Conservation (phyloP, 2,329 filamentous ascomycete species). For the Fusarium penzigii region DNA sequence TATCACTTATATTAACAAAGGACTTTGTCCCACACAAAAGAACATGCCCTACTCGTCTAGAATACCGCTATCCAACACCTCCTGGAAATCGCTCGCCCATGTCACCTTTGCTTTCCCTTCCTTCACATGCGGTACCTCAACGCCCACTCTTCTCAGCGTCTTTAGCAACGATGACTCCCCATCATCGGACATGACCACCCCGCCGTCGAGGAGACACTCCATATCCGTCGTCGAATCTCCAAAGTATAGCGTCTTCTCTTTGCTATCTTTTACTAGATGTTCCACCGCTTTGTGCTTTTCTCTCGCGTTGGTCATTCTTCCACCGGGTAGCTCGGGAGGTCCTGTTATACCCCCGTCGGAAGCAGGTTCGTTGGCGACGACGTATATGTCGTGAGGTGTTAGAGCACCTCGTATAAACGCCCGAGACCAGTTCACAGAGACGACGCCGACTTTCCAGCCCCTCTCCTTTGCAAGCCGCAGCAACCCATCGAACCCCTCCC, state of each 20-base stretch:
- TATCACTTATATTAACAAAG: not conserved
- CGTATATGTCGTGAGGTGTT: constrained; percentile 30
- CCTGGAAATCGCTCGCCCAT: constrained; percentile 47
- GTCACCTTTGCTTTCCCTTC: constrained; percentile 27
- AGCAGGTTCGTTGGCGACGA: constrained; percentile 48
- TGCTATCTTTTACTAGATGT: constrained; percentile 25
- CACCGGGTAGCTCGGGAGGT: constrained; percentile 31
- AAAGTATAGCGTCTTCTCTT: constrained; percentile 48
- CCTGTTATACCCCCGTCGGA: constrained; percentile 44
- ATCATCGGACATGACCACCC: constrained; percentile 48
- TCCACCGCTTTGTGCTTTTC: constrained; percentile 49
- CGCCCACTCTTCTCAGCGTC: constrained; percentile 40
- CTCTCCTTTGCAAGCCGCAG: constrained; percentile 26
- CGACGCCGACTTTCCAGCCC: constrained; percentile 43
- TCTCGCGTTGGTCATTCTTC: constrained; percentile 37
- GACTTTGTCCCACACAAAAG: not conserved
- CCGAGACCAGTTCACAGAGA: constrained; percentile 55
- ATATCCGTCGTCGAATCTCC: constrained; percentile 60
- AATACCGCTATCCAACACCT: constrained; percentile 39
- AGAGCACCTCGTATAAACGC: constrained; percentile 50
- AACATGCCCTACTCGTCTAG: constrained; percentile 14
- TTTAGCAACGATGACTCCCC: constrained; percentile 37
- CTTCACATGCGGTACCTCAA: constrained; percentile 40
- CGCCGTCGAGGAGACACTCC: constrained; percentile 50
- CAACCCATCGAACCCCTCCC: constrained; percentile 43